Conservation (phyloP, 2,329 filamentous ascomycete genomes). For the Arthrobotrys musiformis region DNA sequence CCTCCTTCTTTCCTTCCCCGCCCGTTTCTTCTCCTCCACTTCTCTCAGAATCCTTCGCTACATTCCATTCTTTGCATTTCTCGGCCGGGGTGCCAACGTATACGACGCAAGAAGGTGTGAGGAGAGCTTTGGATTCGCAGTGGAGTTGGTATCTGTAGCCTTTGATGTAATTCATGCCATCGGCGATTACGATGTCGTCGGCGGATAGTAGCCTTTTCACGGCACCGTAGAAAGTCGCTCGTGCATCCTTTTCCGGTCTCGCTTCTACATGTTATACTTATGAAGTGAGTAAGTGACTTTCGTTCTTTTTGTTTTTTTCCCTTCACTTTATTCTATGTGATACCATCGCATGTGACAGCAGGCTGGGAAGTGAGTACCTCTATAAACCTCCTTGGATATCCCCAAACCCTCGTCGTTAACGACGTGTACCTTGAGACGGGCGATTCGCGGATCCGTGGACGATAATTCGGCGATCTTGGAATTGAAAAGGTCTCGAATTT, state of each 20-base stretch:
- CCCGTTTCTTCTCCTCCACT: conserved; percentile 10
- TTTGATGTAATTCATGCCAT: conserved; percentile 88
- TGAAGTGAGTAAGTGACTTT: conserved; percentile 44
- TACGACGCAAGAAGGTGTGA: conserved; percentile 78
- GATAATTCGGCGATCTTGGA: conserved; percentile 66
- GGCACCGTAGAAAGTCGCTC: conserved; percentile 78
- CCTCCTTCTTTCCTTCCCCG: conserved; percentile 59
- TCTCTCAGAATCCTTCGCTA: conserved; percentile 62
- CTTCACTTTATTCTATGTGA: neutral
- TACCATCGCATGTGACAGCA: neutral
- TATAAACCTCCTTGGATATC: conserved; percentile 55
- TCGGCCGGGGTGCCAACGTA: conserved; percentile 67
- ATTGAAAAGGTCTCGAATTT: conserved; percentile 74
- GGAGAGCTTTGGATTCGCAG: conserved; percentile 82
- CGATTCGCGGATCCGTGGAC: conserved; percentile 40
- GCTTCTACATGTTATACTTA: conserved; percentile 54
- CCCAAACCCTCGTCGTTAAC: conserved; percentile 57
- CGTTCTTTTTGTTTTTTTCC: neutral
- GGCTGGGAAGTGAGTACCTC: conserved; percentile 34
- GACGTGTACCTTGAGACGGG: conserved; percentile 56
- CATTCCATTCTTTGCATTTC: conserved; percentile 69
- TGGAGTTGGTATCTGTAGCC: conserved; percentile 87
- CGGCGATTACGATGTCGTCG: conserved; percentile 80
- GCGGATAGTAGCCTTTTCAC: conserved; percentile 79
- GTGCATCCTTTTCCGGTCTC: conserved; percentile 78